Percentiles rank a stretch among this genome's conserved stretches.
Conservation (phyloP, 768 basidiomycete genomes). For the Suillus bovinus region DNA sequence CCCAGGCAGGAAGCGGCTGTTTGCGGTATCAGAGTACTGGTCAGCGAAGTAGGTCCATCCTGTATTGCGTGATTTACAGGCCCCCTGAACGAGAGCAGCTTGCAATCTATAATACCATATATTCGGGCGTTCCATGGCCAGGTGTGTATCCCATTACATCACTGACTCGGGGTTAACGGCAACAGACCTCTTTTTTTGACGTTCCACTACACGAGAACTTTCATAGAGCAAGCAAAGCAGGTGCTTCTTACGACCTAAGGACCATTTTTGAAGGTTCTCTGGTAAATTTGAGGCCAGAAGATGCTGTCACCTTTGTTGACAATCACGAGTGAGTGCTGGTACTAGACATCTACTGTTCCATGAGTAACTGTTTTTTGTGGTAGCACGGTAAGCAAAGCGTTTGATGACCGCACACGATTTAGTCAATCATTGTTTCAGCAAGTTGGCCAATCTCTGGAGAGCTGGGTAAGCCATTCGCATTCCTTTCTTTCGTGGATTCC, state of each 20-base stretch:
- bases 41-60: slow-evolving; percentile 53
- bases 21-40: slow-evolving; percentile 84
- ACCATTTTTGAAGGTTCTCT: slow-evolving; percentile 71
- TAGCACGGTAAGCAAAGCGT: slow-evolving; percentile 62
- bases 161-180: slow-evolving; percentile 4
- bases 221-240: slow-evolving; percentile 68
- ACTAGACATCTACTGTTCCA: background rate
- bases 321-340: slow-evolving; percentile 74
- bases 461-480: slow-evolving; percentile 59
- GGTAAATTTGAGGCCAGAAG: slow-evolving; percentile 64
- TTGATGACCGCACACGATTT: background rate
- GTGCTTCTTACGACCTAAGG: slow-evolving; percentile 73
- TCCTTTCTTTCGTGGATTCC: background rate
- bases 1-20: slow-evolving; percentile 50
- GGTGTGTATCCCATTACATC: slow-evolving; percentile 37
- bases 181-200: slow-evolving; percentile 86
- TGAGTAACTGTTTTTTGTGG: slow-evolving; percentile 1
- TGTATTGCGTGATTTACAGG: background rate
- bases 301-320: slow-evolving; percentile 89
- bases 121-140: slow-evolving; percentile 65
- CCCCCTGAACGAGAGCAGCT: slow-evolving; percentile 29
- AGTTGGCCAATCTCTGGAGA: slow-evolving; percentile 76
- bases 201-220: slow-evolving; percentile 88
- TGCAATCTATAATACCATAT: slow-evolving; percentile 54
- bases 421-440: slow-evolving; percentile 36